A percentile compares a stretch with the other conserved stretches of the same genome.
Conservation (phyloP, 208 protist genomes). For the Leishmania mexicana region DNA sequence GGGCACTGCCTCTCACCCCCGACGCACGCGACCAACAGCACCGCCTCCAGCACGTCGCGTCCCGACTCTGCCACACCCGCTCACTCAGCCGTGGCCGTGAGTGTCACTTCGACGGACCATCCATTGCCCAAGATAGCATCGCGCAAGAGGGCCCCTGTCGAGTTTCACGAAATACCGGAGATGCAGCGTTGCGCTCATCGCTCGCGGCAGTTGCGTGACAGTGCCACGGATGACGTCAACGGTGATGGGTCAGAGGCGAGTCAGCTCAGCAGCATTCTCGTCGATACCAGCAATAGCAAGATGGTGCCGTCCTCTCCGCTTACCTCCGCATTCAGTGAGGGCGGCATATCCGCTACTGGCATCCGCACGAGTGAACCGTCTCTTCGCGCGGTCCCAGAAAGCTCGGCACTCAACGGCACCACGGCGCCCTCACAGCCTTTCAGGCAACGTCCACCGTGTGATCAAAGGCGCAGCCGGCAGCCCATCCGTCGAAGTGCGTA, state of each 20-base stretch:
- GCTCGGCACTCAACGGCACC: background rate
- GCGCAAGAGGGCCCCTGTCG: background rate
- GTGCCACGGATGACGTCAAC: background rate
- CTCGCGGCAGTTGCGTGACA: background rate
- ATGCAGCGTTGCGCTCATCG: background rate
- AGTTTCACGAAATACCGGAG: background rate
- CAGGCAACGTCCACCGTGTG: background rate
- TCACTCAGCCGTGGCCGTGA: background rate
- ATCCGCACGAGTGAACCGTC: background rate
- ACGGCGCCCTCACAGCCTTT: background rate
- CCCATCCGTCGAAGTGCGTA: slow-evolving; percentile 12
- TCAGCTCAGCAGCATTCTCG: slow-evolving; percentile 1
- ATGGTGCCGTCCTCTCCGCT: background rate
- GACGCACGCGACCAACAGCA: background rate
- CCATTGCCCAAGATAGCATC: background rate
- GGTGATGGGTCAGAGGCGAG: background rate
- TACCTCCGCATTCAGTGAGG: background rate
- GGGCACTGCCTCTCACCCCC: background rate
- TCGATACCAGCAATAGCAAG: background rate
- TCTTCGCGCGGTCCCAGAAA: background rate
- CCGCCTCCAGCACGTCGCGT: background rate
- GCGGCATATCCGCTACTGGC: background rate
- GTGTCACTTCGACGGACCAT: background rate
- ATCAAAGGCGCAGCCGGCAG: background rate
- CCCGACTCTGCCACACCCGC: background rate